phyloP scores from a whole-genome alignment of 768 basidiomycete species.

The Naganishia onofrii region DNA sequence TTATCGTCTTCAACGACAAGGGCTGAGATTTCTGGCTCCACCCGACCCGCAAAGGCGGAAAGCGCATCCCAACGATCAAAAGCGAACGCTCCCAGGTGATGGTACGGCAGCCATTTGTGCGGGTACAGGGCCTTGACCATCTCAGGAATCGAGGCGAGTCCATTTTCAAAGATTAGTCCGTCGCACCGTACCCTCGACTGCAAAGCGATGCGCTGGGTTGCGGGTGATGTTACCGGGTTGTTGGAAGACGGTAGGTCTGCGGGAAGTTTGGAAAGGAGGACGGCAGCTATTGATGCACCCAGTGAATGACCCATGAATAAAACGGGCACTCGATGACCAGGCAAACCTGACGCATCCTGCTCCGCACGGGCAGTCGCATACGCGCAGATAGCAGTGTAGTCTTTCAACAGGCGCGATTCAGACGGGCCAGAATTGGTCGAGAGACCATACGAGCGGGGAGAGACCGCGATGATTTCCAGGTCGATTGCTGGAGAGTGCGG shows the following conservation, averaged over 20 bases:
- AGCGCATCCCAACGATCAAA: slow-evolving; percentile 59
- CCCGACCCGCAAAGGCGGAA: slow-evolving; percentile 37
- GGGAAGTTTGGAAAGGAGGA: slow-evolving; percentile 50
- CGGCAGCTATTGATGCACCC: slow-evolving; percentile 56
- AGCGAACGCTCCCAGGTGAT: slow-evolving; percentile 56
- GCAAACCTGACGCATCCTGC: not conserved
- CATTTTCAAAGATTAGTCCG: slow-evolving; percentile 59
- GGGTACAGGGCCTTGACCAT: slow-evolving; percentile 60
- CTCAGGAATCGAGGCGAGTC: slow-evolving; percentile 56
- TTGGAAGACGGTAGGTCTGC: not conserved
- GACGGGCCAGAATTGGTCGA: slow-evolving; percentile 55
- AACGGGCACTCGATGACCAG: slow-evolving; percentile 38
- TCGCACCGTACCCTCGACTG: slow-evolving; percentile 7
- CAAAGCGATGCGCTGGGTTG: not conserved
- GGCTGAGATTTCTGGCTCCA: slow-evolving; percentile 10
- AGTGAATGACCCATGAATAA: slow-evolving; percentile 59
- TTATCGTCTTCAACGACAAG: not conserved
- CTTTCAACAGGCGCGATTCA: slow-evolving; percentile 53
- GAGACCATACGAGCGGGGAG: slow-evolving; percentile 60
- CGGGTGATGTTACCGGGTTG: slow-evolving; percentile 30
- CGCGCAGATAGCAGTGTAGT: slow-evolving; percentile 53
- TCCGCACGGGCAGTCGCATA: slow-evolving; percentile 50
- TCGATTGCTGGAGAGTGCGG: slow-evolving; percentile 10
- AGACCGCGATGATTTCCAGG: slow-evolving; percentile 53
- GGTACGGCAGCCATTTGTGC: slow-evolving; percentile 58